Evolutionary conservation across 345 rosid species (phyloP).

Genomic region (Populus simonii): DNA sequence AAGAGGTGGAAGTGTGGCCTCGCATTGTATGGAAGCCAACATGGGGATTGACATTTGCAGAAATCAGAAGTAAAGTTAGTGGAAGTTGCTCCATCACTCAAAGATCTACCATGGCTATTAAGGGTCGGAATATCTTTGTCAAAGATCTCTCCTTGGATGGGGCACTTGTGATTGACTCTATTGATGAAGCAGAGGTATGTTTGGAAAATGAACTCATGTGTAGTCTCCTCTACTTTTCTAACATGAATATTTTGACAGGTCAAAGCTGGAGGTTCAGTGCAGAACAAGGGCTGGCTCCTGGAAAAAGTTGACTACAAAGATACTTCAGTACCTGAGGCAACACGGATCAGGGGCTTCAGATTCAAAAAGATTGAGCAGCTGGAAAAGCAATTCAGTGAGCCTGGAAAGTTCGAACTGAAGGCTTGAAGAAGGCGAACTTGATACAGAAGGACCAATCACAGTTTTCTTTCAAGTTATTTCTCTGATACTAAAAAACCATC

Average conservation of each 20-base stretch:
- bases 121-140: conserved; percentile 51
- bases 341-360: conserved; percentile 76
- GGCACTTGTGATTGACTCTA: conserved; percentile 60
- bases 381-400: conserved; percentile 50
- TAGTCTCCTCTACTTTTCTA: not conserved
- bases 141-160: conserved; percentile 78
- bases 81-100: conserved; percentile 65
- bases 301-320: conserved; percentile 72
- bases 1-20: conserved; percentile 96
- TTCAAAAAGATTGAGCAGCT: conserved; percentile 63
- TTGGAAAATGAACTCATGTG: not conserved
- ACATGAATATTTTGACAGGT: conserved; percentile 41
- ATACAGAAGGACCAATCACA: not conserved
- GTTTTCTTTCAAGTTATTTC: not conserved
- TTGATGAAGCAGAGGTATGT: conserved; percentile 78
- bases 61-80: conserved; percentile 58
- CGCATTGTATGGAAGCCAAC: conserved; percentile 79
- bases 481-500: not conserved
- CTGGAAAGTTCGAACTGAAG: conserved; percentile 47
- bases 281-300: conserved; percentile 80
- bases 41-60: conserved; percentile 81
- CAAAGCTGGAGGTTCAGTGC: conserved; percentile 54
- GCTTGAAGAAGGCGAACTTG: conserved; percentile 31
- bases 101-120: conserved; percentile 67
- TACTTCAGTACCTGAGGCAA: conserved; percentile 64